Conservation (phyloP, 352 stramenopile genomes). For the Albugo laibachii region DNA sequence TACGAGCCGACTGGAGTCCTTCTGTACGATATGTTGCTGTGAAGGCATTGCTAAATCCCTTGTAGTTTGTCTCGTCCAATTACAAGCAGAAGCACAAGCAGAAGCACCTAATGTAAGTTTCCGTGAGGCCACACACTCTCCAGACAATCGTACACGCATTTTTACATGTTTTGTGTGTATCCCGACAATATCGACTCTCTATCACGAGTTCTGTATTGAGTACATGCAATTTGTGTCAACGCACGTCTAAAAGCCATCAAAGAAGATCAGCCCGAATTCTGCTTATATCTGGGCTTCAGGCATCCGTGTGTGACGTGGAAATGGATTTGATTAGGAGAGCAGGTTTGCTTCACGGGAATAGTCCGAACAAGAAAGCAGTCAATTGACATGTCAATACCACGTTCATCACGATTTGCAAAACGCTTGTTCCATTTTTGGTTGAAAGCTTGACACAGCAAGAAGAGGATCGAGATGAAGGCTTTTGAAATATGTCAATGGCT, state of each 20-base stretch:
- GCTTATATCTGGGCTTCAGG: constrained; percentile 95
- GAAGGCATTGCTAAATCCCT: constrained; percentile 84
- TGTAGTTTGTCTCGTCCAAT: constrained; percentile 91
- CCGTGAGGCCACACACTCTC: constrained; percentile 87
- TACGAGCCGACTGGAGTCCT: constrained; percentile 66
- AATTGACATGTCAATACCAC: constrained; percentile 70
- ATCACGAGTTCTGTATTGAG: constrained; percentile 89
- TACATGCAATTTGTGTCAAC: constrained; percentile 97
- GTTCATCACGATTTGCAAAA: constrained; percentile 68
- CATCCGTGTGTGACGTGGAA: constrained; percentile 91
- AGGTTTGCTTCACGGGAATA: constrained; percentile 40
- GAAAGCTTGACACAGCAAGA: constrained; percentile 91
- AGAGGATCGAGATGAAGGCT: constrained; percentile 85
- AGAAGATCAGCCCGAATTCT: constrained; percentile 82
- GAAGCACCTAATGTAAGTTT: constrained; percentile 93
- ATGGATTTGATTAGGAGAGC: constrained; percentile 85
- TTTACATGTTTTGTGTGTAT: constrained; percentile 94
- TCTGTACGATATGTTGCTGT: constrained; percentile 84
- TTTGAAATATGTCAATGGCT: constrained; percentile 89
- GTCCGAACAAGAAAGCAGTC: constrained; percentile 21
- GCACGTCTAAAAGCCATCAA: constrained; percentile 89
- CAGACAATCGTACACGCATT: constrained; percentile 70
- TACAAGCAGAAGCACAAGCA: constrained; percentile 90
- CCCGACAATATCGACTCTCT: constrained; percentile 85
- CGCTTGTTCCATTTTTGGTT: constrained; percentile 84